These are phyloP conservation scores for Cyberlindnera samutprakarnensis DNA, from an alignment of 805 yeast genomes.

Conservation along the genomic window DNA sequence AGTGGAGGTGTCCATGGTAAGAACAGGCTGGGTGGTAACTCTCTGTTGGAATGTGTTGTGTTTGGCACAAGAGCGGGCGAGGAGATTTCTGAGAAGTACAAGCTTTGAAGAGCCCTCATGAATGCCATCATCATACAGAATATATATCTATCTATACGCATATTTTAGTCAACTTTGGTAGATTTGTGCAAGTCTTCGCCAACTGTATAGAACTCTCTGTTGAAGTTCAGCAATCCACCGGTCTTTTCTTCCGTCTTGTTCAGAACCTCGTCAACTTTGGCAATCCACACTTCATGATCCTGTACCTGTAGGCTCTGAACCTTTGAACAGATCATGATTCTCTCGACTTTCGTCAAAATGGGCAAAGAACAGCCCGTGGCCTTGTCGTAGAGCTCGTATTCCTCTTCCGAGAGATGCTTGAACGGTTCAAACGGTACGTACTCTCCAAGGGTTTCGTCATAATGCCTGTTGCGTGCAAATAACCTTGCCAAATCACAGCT, in stretches of 20 bases:
- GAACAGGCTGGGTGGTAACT: constrained; percentile 38
- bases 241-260: constrained; percentile 29
- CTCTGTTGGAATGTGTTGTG: constrained; percentile 28
- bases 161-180: constrained; percentile 3
- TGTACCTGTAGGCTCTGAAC: constrained; percentile 50
- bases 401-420: constrained; percentile 27
- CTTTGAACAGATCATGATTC: constrained; percentile 55
- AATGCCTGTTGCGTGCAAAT: constrained; percentile 51
- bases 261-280: constrained; percentile 56
- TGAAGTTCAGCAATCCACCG: constrained; percentile 64
- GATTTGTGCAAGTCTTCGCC: constrained; percentile 23
- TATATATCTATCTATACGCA: too few species aligned
- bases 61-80: constrained; percentile 47
- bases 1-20: constrained; percentile 66
- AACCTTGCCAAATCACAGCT: constrained; percentile 55
- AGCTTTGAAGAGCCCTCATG: too few species aligned
- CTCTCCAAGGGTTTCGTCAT: constrained; percentile 21
- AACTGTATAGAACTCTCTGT: constrained; percentile 51
- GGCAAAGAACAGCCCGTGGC: constrained; percentile 31
- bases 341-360: constrained; percentile 46
- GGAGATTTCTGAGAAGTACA: not conserved
- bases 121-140: too few species aligned
- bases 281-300: constrained; percentile 90
- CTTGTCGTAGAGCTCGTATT: constrained; percentile 26
- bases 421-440: constrained; percentile 39